A percentile compares a stretch with the other conserved stretches of the same genome.
Evolutionary conservation across 2,329 filamentous ascomycete genomes (phyloP).

Genomic region (Pestalotiopsis sp.): DNA sequence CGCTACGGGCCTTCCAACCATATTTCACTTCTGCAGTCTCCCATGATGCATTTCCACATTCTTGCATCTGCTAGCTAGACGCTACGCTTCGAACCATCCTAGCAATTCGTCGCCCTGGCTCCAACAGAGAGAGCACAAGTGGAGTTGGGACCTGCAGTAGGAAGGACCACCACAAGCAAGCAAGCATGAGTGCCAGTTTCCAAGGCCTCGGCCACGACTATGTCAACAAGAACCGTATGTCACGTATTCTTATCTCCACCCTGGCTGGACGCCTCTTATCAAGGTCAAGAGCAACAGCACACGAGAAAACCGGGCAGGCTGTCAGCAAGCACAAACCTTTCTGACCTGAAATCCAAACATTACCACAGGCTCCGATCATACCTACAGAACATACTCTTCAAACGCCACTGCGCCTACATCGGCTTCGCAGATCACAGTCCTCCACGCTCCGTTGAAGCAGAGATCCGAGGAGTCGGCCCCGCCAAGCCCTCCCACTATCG

Average conservation of each 20-base stretch:
- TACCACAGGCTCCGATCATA: slow-evolving; percentile 19
- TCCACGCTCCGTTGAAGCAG: slow-evolving; percentile 17
- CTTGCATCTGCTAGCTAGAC: slow-evolving; percentile 8
- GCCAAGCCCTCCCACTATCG: slow-evolving; percentile 37
- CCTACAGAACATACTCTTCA: slow-evolving; percentile 18
- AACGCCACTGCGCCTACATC: slow-evolving; percentile 22
- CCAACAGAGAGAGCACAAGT: neutral
- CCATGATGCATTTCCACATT: slow-evolving; percentile 11
- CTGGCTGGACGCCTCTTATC: neutral
- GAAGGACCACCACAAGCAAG: neutral
- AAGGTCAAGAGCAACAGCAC: neutral
- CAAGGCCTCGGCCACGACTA: slow-evolving; percentile 7
- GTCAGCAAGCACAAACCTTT: neutral
- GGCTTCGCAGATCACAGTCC: slow-evolving; percentile 27
- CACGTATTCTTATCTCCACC: neutral
- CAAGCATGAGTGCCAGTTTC: slow-evolving; percentile 4
- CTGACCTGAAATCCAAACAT: neutral
- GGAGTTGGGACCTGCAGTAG: slow-evolving; percentile 13
- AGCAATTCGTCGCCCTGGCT: neutral
- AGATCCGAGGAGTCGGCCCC: slow-evolving; percentile 12
- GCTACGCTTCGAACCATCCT: neutral
- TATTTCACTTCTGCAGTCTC: slow-evolving; percentile 10
- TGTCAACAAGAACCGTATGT: slow-evolving; percentile 11
- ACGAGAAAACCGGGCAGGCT: neutral
- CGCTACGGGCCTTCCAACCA: neutral